Conservation (phyloP, 2,329 filamentous ascomycete species). For the Venturia nashicola region DNA sequence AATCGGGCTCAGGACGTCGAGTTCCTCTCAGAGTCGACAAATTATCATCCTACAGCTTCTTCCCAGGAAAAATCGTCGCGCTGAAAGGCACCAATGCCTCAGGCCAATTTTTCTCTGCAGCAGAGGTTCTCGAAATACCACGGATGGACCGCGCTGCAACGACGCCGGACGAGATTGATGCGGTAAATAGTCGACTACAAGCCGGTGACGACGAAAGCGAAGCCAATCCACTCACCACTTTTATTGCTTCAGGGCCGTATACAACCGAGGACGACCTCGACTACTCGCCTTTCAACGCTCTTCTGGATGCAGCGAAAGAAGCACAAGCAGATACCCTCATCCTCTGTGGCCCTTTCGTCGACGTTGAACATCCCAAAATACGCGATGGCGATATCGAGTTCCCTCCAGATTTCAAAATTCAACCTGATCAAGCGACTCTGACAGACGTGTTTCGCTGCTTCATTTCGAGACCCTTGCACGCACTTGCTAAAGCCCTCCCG, state of each 20-base stretch:
- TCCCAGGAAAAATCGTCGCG: constrained; percentile 89
- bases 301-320: constrained; percentile 67
- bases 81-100: constrained; percentile 77
- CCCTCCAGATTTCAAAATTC: constrained; percentile 25
- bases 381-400: constrained; percentile 41
- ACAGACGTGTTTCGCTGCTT: constrained; percentile 71
- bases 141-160: constrained; percentile 65
- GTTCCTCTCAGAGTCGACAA: constrained; percentile 67
- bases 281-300: constrained; percentile 72
- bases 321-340: constrained; percentile 67
- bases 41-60: constrained; percentile 65
- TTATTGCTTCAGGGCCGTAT: constrained; percentile 79
- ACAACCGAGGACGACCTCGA: constrained; percentile 86
- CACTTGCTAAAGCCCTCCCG: constrained; percentile 58
- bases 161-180: constrained; percentile 49
- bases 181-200: constrained; percentile 56
- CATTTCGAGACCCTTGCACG: constrained; percentile 61
- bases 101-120: constrained; percentile 69
- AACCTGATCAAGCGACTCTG: constrained; percentile 65
- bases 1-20: constrained; percentile 69
- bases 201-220: constrained; percentile 46
- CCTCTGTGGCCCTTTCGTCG: constrained; percentile 77
- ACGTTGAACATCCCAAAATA: constrained; percentile 80
- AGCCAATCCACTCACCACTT: constrained; percentile 56
- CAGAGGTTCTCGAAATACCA: constrained; percentile 63